Base-by-base conservation (phyloP, 345 rosid genomes). In the Acer negundo region DNA sequence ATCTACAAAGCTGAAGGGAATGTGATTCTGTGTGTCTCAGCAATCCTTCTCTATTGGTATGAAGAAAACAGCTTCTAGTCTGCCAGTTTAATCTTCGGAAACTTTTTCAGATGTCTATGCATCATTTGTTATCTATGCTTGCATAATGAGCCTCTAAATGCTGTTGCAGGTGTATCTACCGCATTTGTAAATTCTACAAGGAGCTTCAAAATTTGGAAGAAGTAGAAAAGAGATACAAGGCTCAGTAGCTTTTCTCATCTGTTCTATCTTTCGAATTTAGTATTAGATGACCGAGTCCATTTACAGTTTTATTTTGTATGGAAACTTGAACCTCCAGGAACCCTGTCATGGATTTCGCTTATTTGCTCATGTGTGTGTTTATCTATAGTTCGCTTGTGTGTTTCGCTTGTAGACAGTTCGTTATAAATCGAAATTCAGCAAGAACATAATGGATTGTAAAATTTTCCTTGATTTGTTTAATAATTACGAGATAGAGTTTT, bases 21-120 rank as follows among this genome's bases (percentile, higher is more conserved):
- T 67, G 92, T 88, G 77, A 85, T 94, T 77, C 81, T 95, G 7
- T 92, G 99, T 78, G 87, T 82, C 58, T 79, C 97, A 58, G 94
- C 97, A 67, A 91, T 94, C 82, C 79, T 94, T 67, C 94, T 95
- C 56, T 95, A 95, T 80, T 95, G 99, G 99, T 95, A 88, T 13
- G 78, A 65, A 16, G 53, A 42, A 3, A 12, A 20, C 63, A 59
- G 20, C 63, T 59, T 59, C 26, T 19, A 51, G 47, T 67, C 35
- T 23, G 42, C n/a, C 26, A 26, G 16, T 38, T 35, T 74, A 46
- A 64, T 26, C 47, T 77, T 69, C 17, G 10, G 20, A 22, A 77
- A 67, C 67, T 59, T n/a, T 69, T 47, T 38, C 59, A n/a, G 44
- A 11, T 13, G 23, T 44, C 13, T 55, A 66, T 20, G 3, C 42